Conservation (phyloP, 2,329 filamentous ascomycete species). For the Paecilomyces variotii region DNA sequence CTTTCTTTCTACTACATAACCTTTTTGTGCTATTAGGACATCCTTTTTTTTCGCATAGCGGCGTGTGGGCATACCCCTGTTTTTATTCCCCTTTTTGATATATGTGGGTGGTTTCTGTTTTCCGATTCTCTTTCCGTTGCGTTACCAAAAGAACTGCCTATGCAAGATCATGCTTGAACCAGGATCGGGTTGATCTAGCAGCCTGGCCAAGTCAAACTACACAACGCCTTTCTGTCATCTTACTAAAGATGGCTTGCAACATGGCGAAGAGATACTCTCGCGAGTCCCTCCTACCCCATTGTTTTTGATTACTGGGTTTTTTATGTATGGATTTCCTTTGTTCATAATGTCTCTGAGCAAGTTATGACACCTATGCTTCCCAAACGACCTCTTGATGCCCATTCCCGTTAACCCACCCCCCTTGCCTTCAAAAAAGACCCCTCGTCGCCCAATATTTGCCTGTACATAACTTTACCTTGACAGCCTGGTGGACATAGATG, state of each 20-base stretch:
- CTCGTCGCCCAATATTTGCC: not conserved
- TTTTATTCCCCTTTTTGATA: constrained; percentile 14
- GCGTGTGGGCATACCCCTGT: constrained; percentile 35
- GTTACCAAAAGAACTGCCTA: not conserved
- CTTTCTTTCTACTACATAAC: not conserved
- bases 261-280: not conserved
- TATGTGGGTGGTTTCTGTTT: constrained; percentile 9
- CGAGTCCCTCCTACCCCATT: constrained; percentile 6
- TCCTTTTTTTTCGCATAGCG: constrained; percentile 28
- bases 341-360: constrained; percentile 1
- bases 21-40: constrained; percentile 10
- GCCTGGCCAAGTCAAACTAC: not conserved
- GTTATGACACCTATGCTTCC: not conserved
- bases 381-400: not conserved
- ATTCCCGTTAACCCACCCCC: not conserved
- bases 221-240: not conserved
- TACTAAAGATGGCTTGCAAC: not conserved
- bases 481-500: not conserved
- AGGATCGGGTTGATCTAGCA: not conserved
- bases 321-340: constrained; percentile 1
- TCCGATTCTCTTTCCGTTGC: not conserved
- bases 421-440: not conserved
- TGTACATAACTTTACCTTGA: not conserved
- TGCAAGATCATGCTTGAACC: not conserved
- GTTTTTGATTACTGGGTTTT: constrained; percentile 13